Evolutionary conservation across 371 early-diverging fungal species (phyloP), one percentile per base, ranked within the genome.

Genomic region (Rhizopus sp.): DNA sequence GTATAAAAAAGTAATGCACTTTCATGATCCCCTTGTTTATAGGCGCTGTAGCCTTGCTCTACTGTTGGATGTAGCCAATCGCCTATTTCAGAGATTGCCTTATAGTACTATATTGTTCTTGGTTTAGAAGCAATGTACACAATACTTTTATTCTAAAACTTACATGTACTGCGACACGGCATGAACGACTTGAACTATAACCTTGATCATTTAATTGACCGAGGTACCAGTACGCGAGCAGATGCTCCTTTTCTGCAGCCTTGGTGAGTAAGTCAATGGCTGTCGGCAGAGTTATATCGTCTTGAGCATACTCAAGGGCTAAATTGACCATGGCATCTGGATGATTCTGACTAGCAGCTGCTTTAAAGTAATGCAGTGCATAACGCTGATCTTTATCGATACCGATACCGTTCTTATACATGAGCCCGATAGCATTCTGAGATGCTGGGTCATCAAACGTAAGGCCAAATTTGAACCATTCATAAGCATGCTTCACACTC

Each of bases 61-160:
- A 92, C 70, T 1, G 86, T 77, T 9, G 88, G 82, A 60, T 90
- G 78, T 30, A 80, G 66, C 93, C 94, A 89, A 73, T 94, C 93
- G 23, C 90, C 95, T 35, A 80, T 72, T 65, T 98, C 96, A 3
- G 88, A 86, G 23, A 95, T 90, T 16, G 70, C 76, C 66, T 94
- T 93, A 64, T 85, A 91, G 63, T 80, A 88, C 82, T 86, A 69
- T 34, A 9, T 62, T 55, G 17, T 50, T 15, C 39, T 15, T 3
- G 17, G 7, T 29, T 32, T 41, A 34, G 23, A 23, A 23, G 23
- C 23, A 23, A 23, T 23, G 23, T 23, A 23, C 23, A 23, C 2
- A 2, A 23, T 23, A 23, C 23, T 23, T 23, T 23, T 23, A 0
- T 29, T 6, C 37, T 23, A 30, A 6, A 5, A 60, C 75, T 64